These are phyloP conservation scores for Trichoderma asperelloides DNA, from an alignment of 495 filamentous ascomycete genomes.

Conservation along the genomic window DNA sequence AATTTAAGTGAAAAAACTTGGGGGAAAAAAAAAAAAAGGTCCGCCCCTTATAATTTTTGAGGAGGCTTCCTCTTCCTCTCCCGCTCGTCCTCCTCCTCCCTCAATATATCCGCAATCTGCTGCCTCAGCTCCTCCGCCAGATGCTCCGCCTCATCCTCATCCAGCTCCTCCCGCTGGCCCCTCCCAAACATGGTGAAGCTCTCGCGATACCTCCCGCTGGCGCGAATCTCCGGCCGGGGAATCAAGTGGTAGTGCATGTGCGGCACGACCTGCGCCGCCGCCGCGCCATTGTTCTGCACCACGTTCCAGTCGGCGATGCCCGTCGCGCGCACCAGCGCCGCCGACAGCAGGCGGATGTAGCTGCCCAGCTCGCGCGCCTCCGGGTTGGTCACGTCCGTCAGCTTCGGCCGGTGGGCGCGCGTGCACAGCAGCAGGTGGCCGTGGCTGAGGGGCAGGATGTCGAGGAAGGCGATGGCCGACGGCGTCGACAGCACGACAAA, in stretches of 20 bases:
- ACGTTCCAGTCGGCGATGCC: conserved; percentile 78
- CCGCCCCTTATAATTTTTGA: background rate
- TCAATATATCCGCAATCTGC: conserved; percentile 46
- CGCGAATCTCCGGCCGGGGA: conserved; percentile 51
- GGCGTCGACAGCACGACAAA: conserved; percentile 68
- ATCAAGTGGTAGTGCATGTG: conserved; percentile 94
- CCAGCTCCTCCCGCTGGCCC: conserved; percentile 71
- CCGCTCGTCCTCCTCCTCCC: conserved; percentile 35
- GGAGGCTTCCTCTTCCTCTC: background rate
- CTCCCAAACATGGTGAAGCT: conserved; percentile 78
- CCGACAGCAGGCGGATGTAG: conserved; percentile 67
- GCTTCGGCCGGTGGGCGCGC: conserved; percentile 59
- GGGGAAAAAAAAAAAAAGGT: background rate
- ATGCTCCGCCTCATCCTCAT: conserved; percentile 68
- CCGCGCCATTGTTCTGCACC: conserved; percentile 85
- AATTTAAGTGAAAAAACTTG: too few relatives aligned
- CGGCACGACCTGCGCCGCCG: conserved; percentile 82
- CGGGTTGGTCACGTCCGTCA: conserved; percentile 51
- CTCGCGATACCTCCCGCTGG: conserved; percentile 34
- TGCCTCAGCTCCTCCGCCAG: conserved; percentile 55
- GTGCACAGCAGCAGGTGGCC: conserved; percentile 75
- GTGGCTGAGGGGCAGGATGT: conserved; percentile 73
- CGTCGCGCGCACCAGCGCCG: conserved; percentile 54
- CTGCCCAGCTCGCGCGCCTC: conserved; percentile 54
- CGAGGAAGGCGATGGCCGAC: conserved; percentile 72